Evolutionary conservation across 192 early-diverging fungal genomes (phyloP).

Genomic region (Irineochytrium annulatum): DNA sequence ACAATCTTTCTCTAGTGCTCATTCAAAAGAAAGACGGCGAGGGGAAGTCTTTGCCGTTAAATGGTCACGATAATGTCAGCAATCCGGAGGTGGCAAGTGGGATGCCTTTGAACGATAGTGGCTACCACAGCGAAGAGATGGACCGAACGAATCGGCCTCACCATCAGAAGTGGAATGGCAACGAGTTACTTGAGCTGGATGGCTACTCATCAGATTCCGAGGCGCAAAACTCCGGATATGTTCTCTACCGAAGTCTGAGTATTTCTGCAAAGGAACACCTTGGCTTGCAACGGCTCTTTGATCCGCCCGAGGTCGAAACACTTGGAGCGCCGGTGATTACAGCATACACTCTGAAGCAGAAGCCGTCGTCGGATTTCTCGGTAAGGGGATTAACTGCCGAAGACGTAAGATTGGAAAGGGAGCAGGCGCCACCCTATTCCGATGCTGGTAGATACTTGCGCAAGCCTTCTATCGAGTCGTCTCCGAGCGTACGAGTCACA

Average conservation of each 20-base stretch:
- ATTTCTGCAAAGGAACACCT: neutral
- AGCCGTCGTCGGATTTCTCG: no score
- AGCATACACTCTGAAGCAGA: no score
- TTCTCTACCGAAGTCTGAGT: slow-evolving; percentile 33
- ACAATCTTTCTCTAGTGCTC: slow-evolving; percentile 75
- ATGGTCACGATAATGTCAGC: slow-evolving; percentile 9
- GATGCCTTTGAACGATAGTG: neutral
- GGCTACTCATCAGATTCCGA: slow-evolving; percentile 10
- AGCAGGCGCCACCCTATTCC: no score
- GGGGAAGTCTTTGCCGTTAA: no score
- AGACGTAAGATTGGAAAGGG: no score
- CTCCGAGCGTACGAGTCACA: no score
- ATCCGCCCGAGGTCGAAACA: no score
- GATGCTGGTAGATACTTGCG: no score
- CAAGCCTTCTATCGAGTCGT: no score
- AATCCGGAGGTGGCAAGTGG: neutral
- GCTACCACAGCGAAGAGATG: neutral
- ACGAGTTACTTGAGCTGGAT: slow-evolving; percentile 32
- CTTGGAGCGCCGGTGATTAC: no score
- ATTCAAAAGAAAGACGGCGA: slow-evolving; percentile 31
- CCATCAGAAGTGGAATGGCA: slow-evolving; percentile 46
- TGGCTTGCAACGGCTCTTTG: neutral
- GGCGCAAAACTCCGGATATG: slow-evolving; percentile 30
- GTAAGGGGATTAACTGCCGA: no score
- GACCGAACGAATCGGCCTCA: slow-evolving; percentile 20